Base-by-base conservation (phyloP, 371 early-diverging fungal genomes). In the Rozella allomycis region DNA sequence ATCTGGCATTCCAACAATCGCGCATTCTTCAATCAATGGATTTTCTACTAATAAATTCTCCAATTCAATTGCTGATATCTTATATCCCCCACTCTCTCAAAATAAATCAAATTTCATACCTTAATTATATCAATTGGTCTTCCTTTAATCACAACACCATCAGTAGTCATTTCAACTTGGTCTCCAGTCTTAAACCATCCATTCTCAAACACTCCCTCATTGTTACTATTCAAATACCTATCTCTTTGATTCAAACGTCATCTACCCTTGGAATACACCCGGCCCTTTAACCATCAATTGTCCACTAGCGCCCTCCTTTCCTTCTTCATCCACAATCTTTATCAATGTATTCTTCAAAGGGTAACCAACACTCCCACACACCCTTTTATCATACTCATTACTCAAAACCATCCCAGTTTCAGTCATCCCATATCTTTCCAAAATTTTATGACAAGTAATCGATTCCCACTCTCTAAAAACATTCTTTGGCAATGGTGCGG, bases 321-420 rank as follows among this genome's bases (percentile, higher is more conserved):
- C 35, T 18, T 61, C 55, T 12, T 52, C 47, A 7, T 63, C 52
- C 12, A 67, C 54, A 4, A 85, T 42, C 6, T 69, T 55, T 3
- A 65, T 62, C 25, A 62, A 37, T 2, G 81, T 77, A n/a, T 55
- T 60, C 1, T 74, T 74, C 23, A 82, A 52, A 17, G 82, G 82
- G 21, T 54, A 34, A 20, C 86, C 86, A 2, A 85, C 82, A 8
- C 67, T 55, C 0, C 75, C 75, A 52, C 5, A 6, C 9, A 28
- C 14, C 6, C 28, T 10, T 14, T 28, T 28, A 28, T 16, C 28
- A 11, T 23, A 29, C 12, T 26, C 18, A 45, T 78, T 75, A 26
- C 75, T 70, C n/a, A 82, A 47, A 4, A 64, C 79, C 78, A 82
- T 79, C 18, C 85, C 85, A 26, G 77, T 72, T 39, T 85, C 85